Evolutionary conservation across 2,329 filamentous ascomycete species (phyloP).

Genomic region (Clathrospora elynae): DNA sequence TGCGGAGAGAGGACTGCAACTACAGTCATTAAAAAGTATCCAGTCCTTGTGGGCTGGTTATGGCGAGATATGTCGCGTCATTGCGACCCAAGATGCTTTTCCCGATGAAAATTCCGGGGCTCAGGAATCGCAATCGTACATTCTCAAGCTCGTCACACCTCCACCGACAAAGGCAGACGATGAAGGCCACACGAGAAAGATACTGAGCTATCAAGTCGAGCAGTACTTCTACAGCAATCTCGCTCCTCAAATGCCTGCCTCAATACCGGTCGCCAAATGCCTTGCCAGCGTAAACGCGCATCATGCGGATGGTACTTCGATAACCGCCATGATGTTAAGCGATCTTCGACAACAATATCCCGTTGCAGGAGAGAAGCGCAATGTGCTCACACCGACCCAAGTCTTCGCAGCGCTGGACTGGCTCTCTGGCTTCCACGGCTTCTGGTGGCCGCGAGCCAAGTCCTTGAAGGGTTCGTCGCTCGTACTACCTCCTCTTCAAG

Average conservation of each 20-base stretch:
- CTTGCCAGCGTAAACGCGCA: slow-evolving; percentile 53
- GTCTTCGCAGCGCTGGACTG: slow-evolving; percentile 63
- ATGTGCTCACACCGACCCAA: slow-evolving; percentile 55
- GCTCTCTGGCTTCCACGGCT: slow-evolving; percentile 66
- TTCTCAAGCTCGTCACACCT: slow-evolving; percentile 66
- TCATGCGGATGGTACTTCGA: slow-evolving; percentile 38
- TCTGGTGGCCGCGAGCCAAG: slow-evolving; percentile 53
- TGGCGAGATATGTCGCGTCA: slow-evolving; percentile 61
- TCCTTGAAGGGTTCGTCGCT: slow-evolving; percentile 44
- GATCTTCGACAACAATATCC: slow-evolving; percentile 62
- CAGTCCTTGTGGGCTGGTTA: slow-evolving; percentile 57
- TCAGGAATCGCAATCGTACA: slow-evolving; percentile 47
- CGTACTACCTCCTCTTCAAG: slow-evolving; percentile 62
- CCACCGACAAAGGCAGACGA: slow-evolving; percentile 52
- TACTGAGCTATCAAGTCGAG: slow-evolving; percentile 70
- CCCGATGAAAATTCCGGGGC: slow-evolving; percentile 14
- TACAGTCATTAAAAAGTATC: slow-evolving; percentile 37
- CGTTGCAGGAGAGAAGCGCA: slow-evolving; percentile 61
- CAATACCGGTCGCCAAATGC: slow-evolving; percentile 58
- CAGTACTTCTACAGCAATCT: slow-evolving; percentile 67
- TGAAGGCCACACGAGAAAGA: slow-evolving; percentile 68
- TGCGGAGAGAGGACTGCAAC: slow-evolving; percentile 27
- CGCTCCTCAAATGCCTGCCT: slow-evolving; percentile 55
- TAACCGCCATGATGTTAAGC: slow-evolving; percentile 62
- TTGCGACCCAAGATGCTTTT: slow-evolving; percentile 41